These are phyloP conservation scores for Blepharisma undulans DNA, from an alignment of 169 alveolate genomes.

Conservation along the genomic window DNA sequence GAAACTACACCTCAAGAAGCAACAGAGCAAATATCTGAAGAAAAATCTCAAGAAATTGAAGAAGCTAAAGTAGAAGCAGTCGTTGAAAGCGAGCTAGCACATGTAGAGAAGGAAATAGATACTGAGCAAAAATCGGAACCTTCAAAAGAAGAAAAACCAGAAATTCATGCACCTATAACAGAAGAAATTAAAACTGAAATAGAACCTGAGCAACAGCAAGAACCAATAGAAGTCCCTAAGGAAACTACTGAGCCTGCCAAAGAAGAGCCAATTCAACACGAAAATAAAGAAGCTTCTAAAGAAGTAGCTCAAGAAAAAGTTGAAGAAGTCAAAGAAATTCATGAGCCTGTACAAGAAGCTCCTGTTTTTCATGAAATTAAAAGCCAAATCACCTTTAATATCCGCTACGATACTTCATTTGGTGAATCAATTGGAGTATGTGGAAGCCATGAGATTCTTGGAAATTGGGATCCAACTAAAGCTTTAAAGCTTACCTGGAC, in stretches of 20 bases:
- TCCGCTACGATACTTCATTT: not conserved
- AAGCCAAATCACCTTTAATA: not conserved
- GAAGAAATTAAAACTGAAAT: not conserved
- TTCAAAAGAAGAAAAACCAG: not conserved
- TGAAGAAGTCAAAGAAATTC: not conserved
- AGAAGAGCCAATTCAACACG: not conserved
- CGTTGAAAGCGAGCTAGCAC: not conserved
- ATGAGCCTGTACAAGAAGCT: not conserved
- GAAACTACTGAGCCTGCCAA: not conserved
- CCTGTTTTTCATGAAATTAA: not conserved
- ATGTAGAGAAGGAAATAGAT: not conserved
- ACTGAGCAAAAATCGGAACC: not conserved
- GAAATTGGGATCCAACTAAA: constrained; percentile 28
- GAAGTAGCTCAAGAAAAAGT: not conserved
- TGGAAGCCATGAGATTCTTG: not conserved
- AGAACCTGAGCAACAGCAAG: not conserved
- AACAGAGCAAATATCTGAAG: not conserved
- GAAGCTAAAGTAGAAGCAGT: not conserved
- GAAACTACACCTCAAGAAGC: not conserved
- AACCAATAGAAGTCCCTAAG: not conserved
- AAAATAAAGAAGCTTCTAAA: not conserved
- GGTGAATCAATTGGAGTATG: not conserved
- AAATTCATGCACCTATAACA: not conserved
- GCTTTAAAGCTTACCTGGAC: not conserved
- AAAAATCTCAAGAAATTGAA: not conserved